Conservation (phyloP, 768 basidiomycete genomes). For the Leccinum variicolor region DNA sequence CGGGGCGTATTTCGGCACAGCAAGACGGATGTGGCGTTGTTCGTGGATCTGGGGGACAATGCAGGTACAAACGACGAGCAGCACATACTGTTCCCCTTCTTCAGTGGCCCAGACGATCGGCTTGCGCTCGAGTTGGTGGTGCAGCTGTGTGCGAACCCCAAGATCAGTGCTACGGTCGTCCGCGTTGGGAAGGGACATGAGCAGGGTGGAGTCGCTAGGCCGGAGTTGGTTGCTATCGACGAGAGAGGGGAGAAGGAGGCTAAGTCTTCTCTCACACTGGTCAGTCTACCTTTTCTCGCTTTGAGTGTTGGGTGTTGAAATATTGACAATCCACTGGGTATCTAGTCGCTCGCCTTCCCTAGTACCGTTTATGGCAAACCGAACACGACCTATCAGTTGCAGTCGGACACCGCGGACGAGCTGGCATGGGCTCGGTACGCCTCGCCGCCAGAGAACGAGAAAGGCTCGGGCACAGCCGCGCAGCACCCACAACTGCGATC, state of each 20-base stretch:
- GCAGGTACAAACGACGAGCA: constrained; percentile 33
- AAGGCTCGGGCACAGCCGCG: not conserved
- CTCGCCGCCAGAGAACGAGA: not conserved
- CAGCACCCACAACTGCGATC: constrained; percentile 3
- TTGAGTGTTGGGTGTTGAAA: not conserved
- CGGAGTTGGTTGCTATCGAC: constrained; percentile 55
- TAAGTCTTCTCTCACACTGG: not conserved
- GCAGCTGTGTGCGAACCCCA: constrained; percentile 66
- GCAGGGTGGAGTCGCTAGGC: constrained; percentile 51
- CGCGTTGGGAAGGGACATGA: constrained; percentile 43
- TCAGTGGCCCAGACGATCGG: constrained; percentile 93
- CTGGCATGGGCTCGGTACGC: constrained; percentile 70
- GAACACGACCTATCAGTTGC: constrained; percentile 62
- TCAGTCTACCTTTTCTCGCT: constrained; percentile 7
- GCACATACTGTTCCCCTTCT: constrained; percentile 85
- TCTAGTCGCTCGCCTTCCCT: constrained; percentile 46
- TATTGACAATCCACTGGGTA: not conserved
- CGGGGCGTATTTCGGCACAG: constrained; percentile 75
- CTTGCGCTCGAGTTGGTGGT: constrained; percentile 77
- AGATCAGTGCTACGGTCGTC: constrained; percentile 70
- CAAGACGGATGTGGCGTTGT: constrained; percentile 75
- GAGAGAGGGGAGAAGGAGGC: constrained; percentile 38
- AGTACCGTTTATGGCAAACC: constrained; percentile 72
- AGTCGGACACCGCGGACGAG: constrained; percentile 81
- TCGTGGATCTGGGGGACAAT: constrained; percentile 64